Evolutionary conservation across 306 rosid species (phyloP).

Genomic region (Acacia confusa): DNA sequence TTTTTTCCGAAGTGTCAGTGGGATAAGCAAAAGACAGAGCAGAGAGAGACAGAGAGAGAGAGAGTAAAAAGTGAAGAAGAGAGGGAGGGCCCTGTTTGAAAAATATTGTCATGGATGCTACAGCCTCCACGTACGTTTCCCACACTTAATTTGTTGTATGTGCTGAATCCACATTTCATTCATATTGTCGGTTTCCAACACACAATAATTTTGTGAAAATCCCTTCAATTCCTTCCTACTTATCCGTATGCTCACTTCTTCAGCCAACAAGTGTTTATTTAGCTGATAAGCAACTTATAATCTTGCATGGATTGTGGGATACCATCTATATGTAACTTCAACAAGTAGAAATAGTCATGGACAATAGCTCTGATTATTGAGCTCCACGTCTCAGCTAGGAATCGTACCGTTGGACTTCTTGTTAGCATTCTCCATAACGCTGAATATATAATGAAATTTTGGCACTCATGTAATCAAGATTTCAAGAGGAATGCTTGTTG

Average conservation of each 20-base stretch:
- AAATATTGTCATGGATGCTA: slow-evolving; percentile 43
- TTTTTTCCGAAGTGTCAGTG: slow-evolving; percentile 20
- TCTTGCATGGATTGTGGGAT: no score
- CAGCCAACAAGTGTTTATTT: not conserved
- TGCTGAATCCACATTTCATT: not conserved
- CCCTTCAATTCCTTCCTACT: no score
- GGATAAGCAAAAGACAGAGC: not conserved
- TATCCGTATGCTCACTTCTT: not conserved
- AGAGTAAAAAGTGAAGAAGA: not conserved
- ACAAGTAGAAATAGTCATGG: no score
- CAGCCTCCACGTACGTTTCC: slow-evolving; percentile 19
- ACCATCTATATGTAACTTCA: no score
- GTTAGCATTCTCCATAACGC: not conserved
- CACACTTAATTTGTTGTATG: not conserved
- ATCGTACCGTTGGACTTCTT: not conserved
- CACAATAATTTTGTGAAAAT: not conserved
- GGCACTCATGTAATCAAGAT: not conserved
- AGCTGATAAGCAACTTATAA: no score
- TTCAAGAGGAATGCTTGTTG: not conserved
- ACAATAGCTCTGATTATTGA: not conserved
- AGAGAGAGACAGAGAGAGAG: not conserved
- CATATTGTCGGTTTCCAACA: not conserved
- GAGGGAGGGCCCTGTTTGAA: slow-evolving; percentile 44
- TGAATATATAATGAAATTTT: not conserved
- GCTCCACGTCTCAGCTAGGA: not conserved